Evolutionary conservation across 1,139 yeast genomes (phyloP), one percentile per base, ranked within the genome.

Genomic region (Geotrichum phurueaensis): DNA sequence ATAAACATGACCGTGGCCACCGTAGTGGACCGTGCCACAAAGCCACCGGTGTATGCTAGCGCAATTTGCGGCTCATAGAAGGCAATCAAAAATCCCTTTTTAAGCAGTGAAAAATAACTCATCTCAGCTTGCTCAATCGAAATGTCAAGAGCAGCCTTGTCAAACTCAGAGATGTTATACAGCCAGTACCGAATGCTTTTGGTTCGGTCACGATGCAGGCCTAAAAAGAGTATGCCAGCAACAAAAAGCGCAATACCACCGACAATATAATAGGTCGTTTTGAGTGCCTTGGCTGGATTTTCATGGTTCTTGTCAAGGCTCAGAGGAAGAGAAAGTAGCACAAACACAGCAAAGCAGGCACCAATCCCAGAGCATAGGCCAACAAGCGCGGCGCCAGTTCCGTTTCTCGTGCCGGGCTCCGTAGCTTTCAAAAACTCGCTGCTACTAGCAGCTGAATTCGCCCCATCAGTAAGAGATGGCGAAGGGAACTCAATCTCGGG

Each of bases 241-340:
- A 79, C 73, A 0, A 71, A 56, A 1, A 84, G 58, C 0, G 86
- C 78, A 47, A 78, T 65, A 0, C 65, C 65, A 1, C 83, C 85
- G 13, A 86, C 81, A 10, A 83, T 70, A 39, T 75, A 63, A 67
- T 84, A 86, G 0, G 89, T 73, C 20, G 71, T 65, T 64, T 76
- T 76, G 57, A 86, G 70, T 0, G 85, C 81, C 2, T 69, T 71
- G 4, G 80, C 76, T 7, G 79, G 75, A 49, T 69, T 69, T 20
- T 74, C 74, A 59, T 79, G 72, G 52, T 71, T 73, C 1, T 79
- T 78, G 0, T 85, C 86, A 12, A 74, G 62, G 47, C 79, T 70
- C 60, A 90, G 84, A 48, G 89, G 78, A 84, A 89, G 85, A 69
- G 92, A 88, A 73, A 73, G 90, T 86, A 74, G 84, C 81, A 72